These are phyloP conservation scores for Cercospora nicotianae DNA, from an alignment of 2,329 filamentous ascomycete species.

Conservation along the genomic window DNA sequence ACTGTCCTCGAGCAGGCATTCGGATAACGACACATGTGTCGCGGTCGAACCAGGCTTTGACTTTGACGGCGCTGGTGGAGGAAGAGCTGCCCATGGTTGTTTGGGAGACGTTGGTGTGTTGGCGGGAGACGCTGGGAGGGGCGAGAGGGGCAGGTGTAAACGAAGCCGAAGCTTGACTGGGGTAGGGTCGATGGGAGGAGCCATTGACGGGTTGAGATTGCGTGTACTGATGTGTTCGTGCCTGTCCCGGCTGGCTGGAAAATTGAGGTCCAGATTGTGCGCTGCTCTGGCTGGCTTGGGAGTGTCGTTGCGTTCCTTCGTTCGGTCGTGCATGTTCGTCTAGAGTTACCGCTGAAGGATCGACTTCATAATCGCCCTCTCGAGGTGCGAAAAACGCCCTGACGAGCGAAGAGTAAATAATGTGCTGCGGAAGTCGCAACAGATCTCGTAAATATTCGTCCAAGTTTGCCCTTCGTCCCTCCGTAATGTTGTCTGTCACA, in stretches of 20 bases:
- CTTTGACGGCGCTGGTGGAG: slow-evolving; percentile 62
- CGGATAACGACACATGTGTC: slow-evolving; percentile 90
- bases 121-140: slow-evolving; percentile 7
- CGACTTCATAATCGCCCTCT: slow-evolving; percentile 90
- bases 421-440: slow-evolving; percentile 77
- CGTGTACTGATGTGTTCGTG: slow-evolving; percentile 32
- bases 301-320: slow-evolving; percentile 61
- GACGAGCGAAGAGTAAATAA: slow-evolving; percentile 79
- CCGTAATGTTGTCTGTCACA: slow-evolving; percentile 96
- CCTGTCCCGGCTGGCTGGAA: slow-evolving; percentile 27
- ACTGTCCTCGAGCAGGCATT: slow-evolving; percentile 68
- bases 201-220: slow-evolving; percentile 22
- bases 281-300: slow-evolving; percentile 35
- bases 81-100: slow-evolving; percentile 23
- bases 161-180: slow-evolving; percentile 8
- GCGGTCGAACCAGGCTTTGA: slow-evolving; percentile 86
- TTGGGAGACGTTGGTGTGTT: slow-evolving; percentile 16
- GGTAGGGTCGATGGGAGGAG: slow-evolving; percentile 5
- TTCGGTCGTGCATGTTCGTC: slow-evolving; percentile 68
- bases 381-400: slow-evolving; percentile 88
- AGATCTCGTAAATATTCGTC: slow-evolving; percentile 96
- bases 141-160: neutral
- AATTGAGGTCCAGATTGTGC: slow-evolving; percentile 26
- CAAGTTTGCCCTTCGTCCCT: slow-evolving; percentile 85
- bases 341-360: slow-evolving; percentile 60